phyloP scores from a whole-genome alignment of 2,329 filamentous ascomycete species.

The Huntiella decipiens region DNA sequence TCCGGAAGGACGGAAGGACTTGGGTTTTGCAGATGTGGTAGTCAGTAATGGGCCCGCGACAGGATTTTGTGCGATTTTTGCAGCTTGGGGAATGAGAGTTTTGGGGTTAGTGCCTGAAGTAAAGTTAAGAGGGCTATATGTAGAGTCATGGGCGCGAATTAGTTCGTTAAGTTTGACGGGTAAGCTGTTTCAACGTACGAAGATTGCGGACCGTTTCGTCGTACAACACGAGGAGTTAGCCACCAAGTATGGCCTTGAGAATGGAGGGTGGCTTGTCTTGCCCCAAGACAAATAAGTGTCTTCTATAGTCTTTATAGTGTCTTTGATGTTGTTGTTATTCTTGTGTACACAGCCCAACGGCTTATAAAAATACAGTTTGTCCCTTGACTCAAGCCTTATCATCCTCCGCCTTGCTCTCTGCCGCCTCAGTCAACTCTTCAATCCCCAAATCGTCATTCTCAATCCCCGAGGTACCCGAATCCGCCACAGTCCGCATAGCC shows the following conservation, averaged over 20 bases:
- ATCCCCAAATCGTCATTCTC: not conserved
- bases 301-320: too few relatives aligned
- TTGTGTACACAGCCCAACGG: too few relatives aligned
- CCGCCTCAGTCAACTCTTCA: not conserved
- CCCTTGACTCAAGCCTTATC: too few relatives aligned
- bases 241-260: constrained; percentile 20
- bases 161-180: constrained; percentile 70
- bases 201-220: constrained; percentile 56
- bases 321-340: too few relatives aligned
- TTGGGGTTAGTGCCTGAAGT: constrained; percentile 25
- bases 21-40: constrained; percentile 49
- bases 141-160: constrained; percentile 85
- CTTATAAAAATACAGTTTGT: too few relatives aligned
- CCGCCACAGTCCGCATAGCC: constrained; percentile 21
- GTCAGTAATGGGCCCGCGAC: constrained; percentile 81
- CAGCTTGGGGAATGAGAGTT: constrained; percentile 29
- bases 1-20: constrained; percentile 13
- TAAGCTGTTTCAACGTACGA: constrained; percentile 43
- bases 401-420: too few relatives aligned
- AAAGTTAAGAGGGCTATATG: constrained; percentile 58
- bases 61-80: constrained; percentile 51
- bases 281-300: too few relatives aligned
- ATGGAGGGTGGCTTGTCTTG: constrained; percentile 9
- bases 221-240: constrained; percentile 62
- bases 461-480: constrained; percentile 9